Evolutionary conservation across 257 asterid genomes (phyloP), one percentile per base, ranked within the genome.

Genomic region (Solanum neorickii): DNA sequence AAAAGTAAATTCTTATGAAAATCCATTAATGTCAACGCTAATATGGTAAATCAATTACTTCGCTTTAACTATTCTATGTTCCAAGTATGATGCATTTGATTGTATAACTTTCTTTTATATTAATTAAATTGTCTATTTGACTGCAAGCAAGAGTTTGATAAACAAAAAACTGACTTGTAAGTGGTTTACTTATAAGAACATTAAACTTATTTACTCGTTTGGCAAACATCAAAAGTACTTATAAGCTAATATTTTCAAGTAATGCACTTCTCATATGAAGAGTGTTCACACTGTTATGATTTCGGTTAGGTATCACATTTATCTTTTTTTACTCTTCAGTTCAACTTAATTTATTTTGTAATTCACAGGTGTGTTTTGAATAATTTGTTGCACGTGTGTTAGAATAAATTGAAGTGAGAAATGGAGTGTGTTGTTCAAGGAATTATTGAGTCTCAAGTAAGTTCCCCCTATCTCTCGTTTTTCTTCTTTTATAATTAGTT

Each of bases 361-460:
- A 39, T 80, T 47, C 68, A 80, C 85, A 80, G 44, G 68, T 47
- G 18, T 52, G 62, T 52, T 52, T 9, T 52, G 44, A 44, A 44
- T 33, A 27, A 68, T 47, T 42, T 9, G 29, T 80, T 80, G 42
- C 27, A 16, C 3, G 16, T 16, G 9, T 18, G 39, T 27, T 77
- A 27, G 42, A 75, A 15, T 78, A 78, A 46, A 44, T 80, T 47
- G 44, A 27, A 47, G 84, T 33, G 41, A 56, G 41, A 69, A 90
- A 96, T 96, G 99, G 98, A 96, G 91, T 94, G 98, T 91, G 98
- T 94, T 85, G 99, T 96, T 90, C 96, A 96, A 87, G 98, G 98
- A 89, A 96, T 96, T 86, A 94, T 96, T 87, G 98, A 96, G 92
- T 95, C 98, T 3, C 93, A 93, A 92, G 99, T 93, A 90, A 92